Percentiles rank a stretch among this genome's conserved stretches.
These are phyloP conservation scores for Carpinus viminea DNA, from an alignment of 306 rosid genomes.

Conservation along the genomic window DNA sequence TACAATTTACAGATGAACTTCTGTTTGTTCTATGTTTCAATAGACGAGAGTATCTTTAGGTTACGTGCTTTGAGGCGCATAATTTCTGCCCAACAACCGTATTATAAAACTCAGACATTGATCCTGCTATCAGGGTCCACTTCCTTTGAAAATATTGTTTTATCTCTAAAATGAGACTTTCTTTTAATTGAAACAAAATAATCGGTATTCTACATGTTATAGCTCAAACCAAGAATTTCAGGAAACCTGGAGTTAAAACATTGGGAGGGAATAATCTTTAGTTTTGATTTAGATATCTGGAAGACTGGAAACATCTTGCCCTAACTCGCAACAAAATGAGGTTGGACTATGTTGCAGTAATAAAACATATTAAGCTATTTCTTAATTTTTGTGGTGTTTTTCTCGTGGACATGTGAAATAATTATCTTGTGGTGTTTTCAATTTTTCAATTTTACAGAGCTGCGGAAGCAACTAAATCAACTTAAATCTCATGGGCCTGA, in stretches of 20 bases:
- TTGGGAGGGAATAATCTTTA: background rate
- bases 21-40: background rate
- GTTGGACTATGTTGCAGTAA: background rate
- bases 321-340: slow-evolving; percentile 1
- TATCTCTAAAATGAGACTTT: background rate
- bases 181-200: background rate
- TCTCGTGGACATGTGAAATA: slow-evolving; percentile 6
- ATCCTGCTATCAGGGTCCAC: background rate
- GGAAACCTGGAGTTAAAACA: background rate
- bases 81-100: too few species aligned
- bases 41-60: background rate
- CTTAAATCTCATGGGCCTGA: slow-evolving; percentile 64
- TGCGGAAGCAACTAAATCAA: slow-evolving; percentile 79
- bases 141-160: background rate
- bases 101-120: background rate
- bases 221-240: background rate
- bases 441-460: slow-evolving; percentile 49
- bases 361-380: background rate
- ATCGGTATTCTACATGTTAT: background rate
- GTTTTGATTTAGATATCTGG: background rate
- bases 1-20: background rate
- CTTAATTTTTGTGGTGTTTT: background rate
- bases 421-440: slow-evolving; percentile 24
- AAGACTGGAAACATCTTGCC: background rate
- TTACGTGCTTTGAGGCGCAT: too few species aligned